Evolutionary conservation across 208 protist species (phyloP).

Genomic region (Trypanosoma brucei): DNA sequence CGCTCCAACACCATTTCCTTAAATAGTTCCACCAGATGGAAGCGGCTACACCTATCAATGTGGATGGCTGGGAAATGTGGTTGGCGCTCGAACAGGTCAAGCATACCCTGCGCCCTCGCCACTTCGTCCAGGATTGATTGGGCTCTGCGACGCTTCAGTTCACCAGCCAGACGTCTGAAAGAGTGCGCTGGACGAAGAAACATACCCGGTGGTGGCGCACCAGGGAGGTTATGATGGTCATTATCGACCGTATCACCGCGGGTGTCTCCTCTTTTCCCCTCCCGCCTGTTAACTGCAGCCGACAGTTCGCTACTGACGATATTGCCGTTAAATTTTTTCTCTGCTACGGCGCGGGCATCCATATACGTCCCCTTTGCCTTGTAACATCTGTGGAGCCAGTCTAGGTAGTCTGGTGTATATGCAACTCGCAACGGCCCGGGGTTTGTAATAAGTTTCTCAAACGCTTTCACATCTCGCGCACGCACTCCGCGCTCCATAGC

Average conservation of each 20-base stretch:
- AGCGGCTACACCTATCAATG: conserved; percentile 58
- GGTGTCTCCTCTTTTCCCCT: no score
- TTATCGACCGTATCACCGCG: no score
- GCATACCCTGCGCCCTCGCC: conserved; percentile 49
- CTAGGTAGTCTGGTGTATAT: conserved; percentile 84
- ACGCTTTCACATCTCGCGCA: conserved; percentile 48
- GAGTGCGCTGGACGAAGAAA: conserved; percentile 59
- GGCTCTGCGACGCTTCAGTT: conserved; percentile 38
- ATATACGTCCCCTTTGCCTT: conserved; percentile 48
- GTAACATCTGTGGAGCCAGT: conserved; percentile 84
- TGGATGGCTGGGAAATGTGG: conserved; percentile 81
- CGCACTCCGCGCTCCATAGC: conserved; percentile 25
- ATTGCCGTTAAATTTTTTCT: conserved; percentile 56
- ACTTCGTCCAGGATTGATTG: conserved; percentile 55
- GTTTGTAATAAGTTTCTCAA: conserved; percentile 72
- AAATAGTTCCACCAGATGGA: conserved; percentile 79
- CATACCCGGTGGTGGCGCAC: conserved; percentile 36
- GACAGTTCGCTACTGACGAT: conserved; percentile 27
- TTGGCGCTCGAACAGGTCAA: conserved; percentile 83
- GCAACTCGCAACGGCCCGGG: conserved; percentile 73
- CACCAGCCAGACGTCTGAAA: conserved; percentile 46
- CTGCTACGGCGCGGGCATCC: conserved; percentile 42
- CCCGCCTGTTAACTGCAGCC: neutral
- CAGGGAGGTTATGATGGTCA: conserved; percentile 20
- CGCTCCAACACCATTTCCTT: conserved; percentile 76